phyloP scores from a whole-genome alignment of 139 green algal species.

The Nannochloris sp. region DNA sequence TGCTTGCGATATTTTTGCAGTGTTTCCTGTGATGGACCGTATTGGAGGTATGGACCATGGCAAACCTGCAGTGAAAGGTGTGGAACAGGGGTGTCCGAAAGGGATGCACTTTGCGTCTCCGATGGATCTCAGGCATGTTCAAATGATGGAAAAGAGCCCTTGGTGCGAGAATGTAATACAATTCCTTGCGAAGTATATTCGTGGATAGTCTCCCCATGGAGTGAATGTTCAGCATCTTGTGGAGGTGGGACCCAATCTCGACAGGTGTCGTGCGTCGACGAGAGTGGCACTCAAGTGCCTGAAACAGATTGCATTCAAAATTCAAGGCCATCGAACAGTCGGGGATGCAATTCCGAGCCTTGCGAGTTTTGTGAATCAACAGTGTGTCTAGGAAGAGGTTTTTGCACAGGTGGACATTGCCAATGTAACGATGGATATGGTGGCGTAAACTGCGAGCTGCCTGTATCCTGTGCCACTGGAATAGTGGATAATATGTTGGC shows the following conservation, averaged over 20 bases:
- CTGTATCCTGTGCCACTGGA: constrained; percentile 12
- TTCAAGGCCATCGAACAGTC: neutral
- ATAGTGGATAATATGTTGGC: constrained; percentile 14
- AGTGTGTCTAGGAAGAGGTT: constrained; percentile 20
- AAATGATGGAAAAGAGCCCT: too few relatives aligned
- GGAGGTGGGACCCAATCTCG: constrained; percentile 25
- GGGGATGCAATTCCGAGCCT: constrained; percentile 19
- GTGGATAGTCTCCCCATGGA: constrained; percentile 25
- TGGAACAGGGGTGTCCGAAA: constrained; percentile 14
- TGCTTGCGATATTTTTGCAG: neutral
- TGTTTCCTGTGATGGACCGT: constrained; percentile 4
- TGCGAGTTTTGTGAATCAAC: constrained; percentile 33
- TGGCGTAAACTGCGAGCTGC: constrained; percentile 28
- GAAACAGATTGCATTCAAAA: constrained; percentile 6
- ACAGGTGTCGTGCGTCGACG: constrained; percentile 19
- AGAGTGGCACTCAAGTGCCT: neutral
- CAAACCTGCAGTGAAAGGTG: constrained; percentile 26
- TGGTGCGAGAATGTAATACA: constrained; percentile 23
- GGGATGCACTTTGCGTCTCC: constrained; percentile 17
- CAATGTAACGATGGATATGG: constrained; percentile 11
- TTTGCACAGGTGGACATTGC: constrained; percentile 19
- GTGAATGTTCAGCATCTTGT: constrained; percentile 19
- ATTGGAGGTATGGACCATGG: constrained; percentile 26
- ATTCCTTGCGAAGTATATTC: constrained; percentile 13
- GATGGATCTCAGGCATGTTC: constrained; percentile 5